Base-by-base conservation (phyloP, 108 stramenopile species). In the Nitzschia sp. region DNA sequence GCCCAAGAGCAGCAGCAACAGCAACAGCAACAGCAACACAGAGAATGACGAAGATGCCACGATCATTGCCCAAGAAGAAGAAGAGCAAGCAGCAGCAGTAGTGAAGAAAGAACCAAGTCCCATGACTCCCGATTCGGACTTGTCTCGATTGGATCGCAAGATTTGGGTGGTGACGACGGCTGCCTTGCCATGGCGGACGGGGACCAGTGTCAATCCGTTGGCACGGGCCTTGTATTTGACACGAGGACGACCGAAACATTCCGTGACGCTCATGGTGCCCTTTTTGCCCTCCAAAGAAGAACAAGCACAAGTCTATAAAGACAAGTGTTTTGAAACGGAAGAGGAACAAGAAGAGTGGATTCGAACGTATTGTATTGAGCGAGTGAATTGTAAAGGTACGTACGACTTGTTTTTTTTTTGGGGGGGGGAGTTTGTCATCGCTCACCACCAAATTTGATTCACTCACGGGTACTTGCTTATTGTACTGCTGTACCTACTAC, bases 101-200 rank as follows among this genome's bases (percentile, higher is more conserved):
- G 1, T 33, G 5, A 16, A 30, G 17, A 2, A 30, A 52, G 27
- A 31, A 15, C 15, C 48, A 0, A 30, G 27, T 3, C 27, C 56
- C n/a, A 72, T 63, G 27, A 52, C 61, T 4, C 25, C 61, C 1
- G 30, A 45, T 44, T 75, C 73, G 0, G 66, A 75, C 34, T 45
- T 75, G 45, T 21, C 52, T 32, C 57, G 58, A 50, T 31, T 38
- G 21, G 47, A 58, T 38, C 66, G 73, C 19, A 75, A 55, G 16
- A 90, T 93, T 53, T 83, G 73, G 69, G 83, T 96, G 1, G 89
- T 93, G 2, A 96, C 95, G 9, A 93, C 92, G 8, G 92, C 91
- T 2, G 61, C 88, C 5, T 52, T 96, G 22, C 92, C 95, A 3
- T 96, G 92, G 94, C 85, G 92, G 85, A 93, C 92, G 26, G 95